Base-by-base conservation (phyloP, 2,329 filamentous ascomycete genomes). In the Penicillium brevicompactum region DNA sequence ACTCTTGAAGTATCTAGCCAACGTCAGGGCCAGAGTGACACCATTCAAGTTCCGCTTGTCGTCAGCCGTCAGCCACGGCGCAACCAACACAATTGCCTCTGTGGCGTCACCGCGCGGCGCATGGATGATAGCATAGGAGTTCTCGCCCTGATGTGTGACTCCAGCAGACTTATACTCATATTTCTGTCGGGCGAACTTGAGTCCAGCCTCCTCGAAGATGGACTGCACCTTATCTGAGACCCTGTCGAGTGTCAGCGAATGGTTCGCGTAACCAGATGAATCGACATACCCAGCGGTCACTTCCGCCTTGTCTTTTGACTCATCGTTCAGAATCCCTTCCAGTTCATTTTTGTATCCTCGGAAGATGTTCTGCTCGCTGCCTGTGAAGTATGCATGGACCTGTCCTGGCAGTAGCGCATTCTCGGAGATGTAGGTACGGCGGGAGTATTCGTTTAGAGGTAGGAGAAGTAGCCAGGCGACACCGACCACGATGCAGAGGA, bases 361-460 rank as follows among this genome's bases (percentile, higher is more conserved):
- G 69, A 97, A 92, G 61, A 97, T 85, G 74, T 97, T 90, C 78
- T 97, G 92, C 72, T 99, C 94, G 73, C 91, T 96, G 16, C 94
- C 94, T 6, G 90, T 88, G 71, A 99, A 99, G 75, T 99, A 99
- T 1, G 94, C 96, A 76, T 97, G 93, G 8, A 97, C 94, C 75
- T 99, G 94, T 2, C 92, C 94, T 0, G 94, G 94, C 13, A 99
- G 80, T 32, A 99, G 85, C 10, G 94, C 94, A 73, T 99, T 99
- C 74, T 99, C 94, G 42, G 93, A 97, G 55, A 99, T 94, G 74
- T 99, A 99, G 1, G 93, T 99, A 57, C 85, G 83, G 62, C 94
- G 87, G 48, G 92, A 96, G 78, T 97, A 96, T 63, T 92, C 85
- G 74, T 97, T 84, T 50, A 97, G 82, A 2, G 94, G 94, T 1